Percentiles rank a stretch among this genome's conserved stretches.
phyloP scores from a whole-genome alignment of 371 early-diverging fungal genomes.

The Lichtheimia ramosa region DNA sequence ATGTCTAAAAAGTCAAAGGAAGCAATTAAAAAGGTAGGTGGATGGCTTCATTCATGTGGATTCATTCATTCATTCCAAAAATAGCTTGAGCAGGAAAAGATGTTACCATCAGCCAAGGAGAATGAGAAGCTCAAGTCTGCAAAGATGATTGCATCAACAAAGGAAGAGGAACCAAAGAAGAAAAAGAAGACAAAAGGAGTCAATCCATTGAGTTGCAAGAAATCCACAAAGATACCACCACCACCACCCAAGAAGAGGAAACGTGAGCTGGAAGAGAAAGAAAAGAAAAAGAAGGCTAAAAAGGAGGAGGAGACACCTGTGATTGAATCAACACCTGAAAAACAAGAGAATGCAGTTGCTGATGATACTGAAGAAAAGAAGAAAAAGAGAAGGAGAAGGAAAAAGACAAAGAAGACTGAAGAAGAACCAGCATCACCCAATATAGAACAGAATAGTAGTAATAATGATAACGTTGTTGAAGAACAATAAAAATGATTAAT shows the following conservation, averaged over 20 bases:
- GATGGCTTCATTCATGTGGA: background rate
- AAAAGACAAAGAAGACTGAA: background rate
- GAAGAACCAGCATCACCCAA: no score
- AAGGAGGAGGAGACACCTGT: background rate
- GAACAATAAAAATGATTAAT: slow-evolving; percentile 1
- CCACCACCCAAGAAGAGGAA: slow-evolving; percentile 24
- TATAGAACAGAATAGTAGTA: background rate
- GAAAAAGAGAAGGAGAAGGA: background rate
- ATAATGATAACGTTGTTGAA: background rate
- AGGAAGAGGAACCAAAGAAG: slow-evolving; percentile 12
- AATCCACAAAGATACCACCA: slow-evolving; percentile 58
- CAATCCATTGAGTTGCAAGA: slow-evolving; percentile 86
- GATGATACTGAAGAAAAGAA: background rate
- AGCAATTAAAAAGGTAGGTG: slow-evolving; percentile 41
- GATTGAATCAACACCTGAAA: no score
- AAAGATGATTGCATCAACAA: background rate
- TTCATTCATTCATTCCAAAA: background rate
- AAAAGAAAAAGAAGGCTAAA: background rate
- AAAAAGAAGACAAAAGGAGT: slow-evolving; percentile 65
- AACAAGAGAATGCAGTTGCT: background rate
- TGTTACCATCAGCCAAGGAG: slow-evolving; percentile 55
- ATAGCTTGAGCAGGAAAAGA: slow-evolving; percentile 41
- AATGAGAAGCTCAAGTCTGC: slow-evolving; percentile 38
- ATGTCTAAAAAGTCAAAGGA: slow-evolving; percentile 55
- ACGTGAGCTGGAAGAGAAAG: slow-evolving; percentile 10